Conservation (phyloP, 108 stramenopile species). For the Chaetoceros tenuissimus region DNA sequence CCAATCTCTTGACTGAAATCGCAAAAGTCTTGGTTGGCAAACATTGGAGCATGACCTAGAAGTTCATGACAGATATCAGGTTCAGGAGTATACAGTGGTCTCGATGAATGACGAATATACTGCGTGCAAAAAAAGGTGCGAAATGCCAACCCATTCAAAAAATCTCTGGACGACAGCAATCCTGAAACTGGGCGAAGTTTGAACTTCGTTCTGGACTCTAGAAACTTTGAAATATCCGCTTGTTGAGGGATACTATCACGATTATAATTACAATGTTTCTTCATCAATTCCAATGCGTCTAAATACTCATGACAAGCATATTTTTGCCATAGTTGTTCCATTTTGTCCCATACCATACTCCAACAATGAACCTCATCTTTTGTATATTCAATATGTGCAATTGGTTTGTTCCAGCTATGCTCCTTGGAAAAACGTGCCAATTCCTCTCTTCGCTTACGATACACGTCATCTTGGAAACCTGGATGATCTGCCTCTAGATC, state of each 20-base stretch:
- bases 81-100: constrained; percentile 88
- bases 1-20: constrained; percentile 96
- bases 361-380: constrained; percentile 84
- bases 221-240: constrained; percentile 74
- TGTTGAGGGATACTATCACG: constrained; percentile 85
- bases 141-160: constrained; percentile 93
- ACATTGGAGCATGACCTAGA: constrained; percentile 94
- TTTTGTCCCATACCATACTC: constrained; percentile 84
- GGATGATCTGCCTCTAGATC: constrained; percentile 85
- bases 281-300: constrained; percentile 45
- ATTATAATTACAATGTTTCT: constrained; percentile 78
- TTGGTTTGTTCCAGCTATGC: constrained; percentile 61
- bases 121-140: constrained; percentile 93
- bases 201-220: constrained; percentile 72
- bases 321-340: constrained; percentile 71
- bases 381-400: constrained; percentile 84
- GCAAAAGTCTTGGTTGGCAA: constrained; percentile 94
- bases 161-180: constrained; percentile 92
- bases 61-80: constrained; percentile 96
- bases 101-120: constrained; percentile 90
- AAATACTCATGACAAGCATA: constrained; percentile 91
- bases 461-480: constrained; percentile 81
- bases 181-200: constrained; percentile 90
- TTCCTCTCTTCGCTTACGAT: constrained; percentile 67
- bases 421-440: constrained; percentile 60